phyloP scores from a whole-genome alignment of 768 basidiomycete species.

The Lepiota brunneoincarnata region DNA sequence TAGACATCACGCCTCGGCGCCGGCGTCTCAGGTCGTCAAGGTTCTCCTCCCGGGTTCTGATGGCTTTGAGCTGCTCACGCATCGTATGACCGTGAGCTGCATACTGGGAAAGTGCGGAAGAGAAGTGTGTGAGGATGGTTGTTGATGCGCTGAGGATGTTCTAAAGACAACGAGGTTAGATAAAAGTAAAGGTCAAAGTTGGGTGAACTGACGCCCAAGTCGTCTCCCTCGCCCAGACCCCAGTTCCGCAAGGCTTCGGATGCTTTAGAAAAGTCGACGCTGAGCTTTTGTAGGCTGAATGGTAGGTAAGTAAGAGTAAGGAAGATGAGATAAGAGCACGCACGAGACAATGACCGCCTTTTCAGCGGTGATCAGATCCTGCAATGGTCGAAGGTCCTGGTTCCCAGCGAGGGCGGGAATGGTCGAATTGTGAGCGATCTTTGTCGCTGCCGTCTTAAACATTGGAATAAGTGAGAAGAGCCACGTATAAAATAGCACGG shows the following conservation, averaged over 20 bases:
- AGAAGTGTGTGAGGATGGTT: slow-evolving; percentile 63
- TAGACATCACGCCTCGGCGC: slow-evolving; percentile 59
- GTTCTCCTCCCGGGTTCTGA: slow-evolving; percentile 81
- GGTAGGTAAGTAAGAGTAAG: background rate
- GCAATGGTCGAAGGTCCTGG: slow-evolving; percentile 75
- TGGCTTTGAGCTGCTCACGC: slow-evolving; percentile 73
- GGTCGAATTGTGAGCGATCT: slow-evolving; percentile 87
- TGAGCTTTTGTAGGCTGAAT: slow-evolving; percentile 61
- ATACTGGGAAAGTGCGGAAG: slow-evolving; percentile 64
- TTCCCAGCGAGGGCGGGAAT: slow-evolving; percentile 68
- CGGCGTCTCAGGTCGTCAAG: slow-evolving; percentile 76
- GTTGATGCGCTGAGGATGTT: slow-evolving; percentile 74
- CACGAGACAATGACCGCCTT: slow-evolving; percentile 78
- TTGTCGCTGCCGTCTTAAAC: slow-evolving; percentile 78
- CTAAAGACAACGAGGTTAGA: slow-evolving; percentile 31
- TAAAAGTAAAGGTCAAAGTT: slow-evolving; percentile 3
- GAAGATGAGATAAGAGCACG: slow-evolving; percentile 11
- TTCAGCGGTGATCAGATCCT: slow-evolving; percentile 88
- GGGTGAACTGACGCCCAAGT: slow-evolving; percentile 58
- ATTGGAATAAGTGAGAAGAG: slow-evolving; percentile 29
- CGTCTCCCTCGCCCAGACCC: slow-evolving; percentile 82
- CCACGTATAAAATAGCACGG: background rate
- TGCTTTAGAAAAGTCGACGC: slow-evolving; percentile 62
- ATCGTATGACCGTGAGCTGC: slow-evolving; percentile 69
- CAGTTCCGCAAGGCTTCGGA: slow-evolving; percentile 70